Percentiles rank a stretch among this genome's conserved stretches.
These are phyloP conservation scores for Pseudogymnoascus sp. DNA, from an alignment of 2,329 filamentous ascomycete species.

Conservation along the genomic window DNA sequence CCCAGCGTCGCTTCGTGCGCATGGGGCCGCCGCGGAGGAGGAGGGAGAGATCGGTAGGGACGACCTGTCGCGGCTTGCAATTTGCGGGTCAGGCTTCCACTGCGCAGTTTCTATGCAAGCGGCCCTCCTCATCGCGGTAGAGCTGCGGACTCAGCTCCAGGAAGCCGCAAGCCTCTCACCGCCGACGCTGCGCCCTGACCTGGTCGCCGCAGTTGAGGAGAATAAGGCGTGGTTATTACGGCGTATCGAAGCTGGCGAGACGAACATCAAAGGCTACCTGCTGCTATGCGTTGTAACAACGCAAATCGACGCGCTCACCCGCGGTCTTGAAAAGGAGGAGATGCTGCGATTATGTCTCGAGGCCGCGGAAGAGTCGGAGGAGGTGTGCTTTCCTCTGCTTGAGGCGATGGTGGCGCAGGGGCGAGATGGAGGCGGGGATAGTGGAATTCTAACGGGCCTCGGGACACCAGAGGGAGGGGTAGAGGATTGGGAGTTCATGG, in stretches of 20 bases:
- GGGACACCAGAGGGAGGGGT: constrained; percentile 22
- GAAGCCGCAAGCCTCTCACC: constrained; percentile 35
- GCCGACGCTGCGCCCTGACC: constrained; percentile 31
- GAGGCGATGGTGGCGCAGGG: constrained; percentile 24
- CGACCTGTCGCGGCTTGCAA: constrained; percentile 32
- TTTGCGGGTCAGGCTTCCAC: constrained; percentile 36
- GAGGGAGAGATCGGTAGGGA: constrained; percentile 11
- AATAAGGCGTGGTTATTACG: constrained; percentile 29
- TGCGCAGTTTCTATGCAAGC: constrained; percentile 29
- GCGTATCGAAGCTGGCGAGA: constrained; percentile 35
- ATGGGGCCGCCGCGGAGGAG: constrained; percentile 11
- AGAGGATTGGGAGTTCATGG: constrained; percentile 37
- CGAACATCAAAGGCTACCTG: constrained; percentile 34
- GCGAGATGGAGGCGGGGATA: constrained; percentile 11
- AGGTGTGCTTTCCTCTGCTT: constrained; percentile 29
- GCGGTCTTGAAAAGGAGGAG: constrained; percentile 29
- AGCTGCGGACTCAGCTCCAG: constrained; percentile 33
- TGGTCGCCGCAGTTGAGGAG: constrained; percentile 36
- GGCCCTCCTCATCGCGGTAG: constrained; percentile 31
- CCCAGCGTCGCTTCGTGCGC: constrained; percentile 27
- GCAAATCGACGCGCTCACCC: constrained; percentile 36
- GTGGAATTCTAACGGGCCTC: constrained; percentile 18
- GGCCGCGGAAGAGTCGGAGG: constrained; percentile 31
- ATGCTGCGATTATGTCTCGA: constrained; percentile 29
- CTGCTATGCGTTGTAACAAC: constrained; percentile 30